Percentiles rank a stretch among this genome's conserved stretches.
Conservation (phyloP, 768 basidiomycete species). For the Asterophora lycoperdoides region DNA sequence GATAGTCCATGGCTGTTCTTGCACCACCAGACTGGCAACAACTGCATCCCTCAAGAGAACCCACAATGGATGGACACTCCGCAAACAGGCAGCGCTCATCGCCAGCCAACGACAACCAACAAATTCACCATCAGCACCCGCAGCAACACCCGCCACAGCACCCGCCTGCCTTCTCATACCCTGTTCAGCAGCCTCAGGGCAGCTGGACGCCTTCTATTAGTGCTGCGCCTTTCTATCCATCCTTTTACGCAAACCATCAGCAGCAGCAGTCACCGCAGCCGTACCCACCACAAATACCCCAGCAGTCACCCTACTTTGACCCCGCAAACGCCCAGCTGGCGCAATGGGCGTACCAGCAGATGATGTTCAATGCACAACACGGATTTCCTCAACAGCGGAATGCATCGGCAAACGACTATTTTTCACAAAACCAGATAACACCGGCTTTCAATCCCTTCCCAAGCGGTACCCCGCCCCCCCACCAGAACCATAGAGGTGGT, state of each 20-base stretch:
- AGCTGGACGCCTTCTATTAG: slow-evolving; percentile 66
- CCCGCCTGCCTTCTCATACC: slow-evolving; percentile 56
- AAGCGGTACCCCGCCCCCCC: slow-evolving; percentile 66
- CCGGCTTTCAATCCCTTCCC: slow-evolving; percentile 60
- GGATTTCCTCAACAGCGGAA: slow-evolving; percentile 44
- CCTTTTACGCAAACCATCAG: slow-evolving; percentile 70
- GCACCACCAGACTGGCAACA: slow-evolving; percentile 70
- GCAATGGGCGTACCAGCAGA: slow-evolving; percentile 89
- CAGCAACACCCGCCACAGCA: slow-evolving; percentile 30
- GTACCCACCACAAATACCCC: slow-evolving; percentile 43
- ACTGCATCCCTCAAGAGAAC: slow-evolving; percentile 51
- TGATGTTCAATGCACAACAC: slow-evolving; percentile 77
- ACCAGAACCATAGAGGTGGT: slow-evolving; percentile 42
- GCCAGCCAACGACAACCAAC: slow-evolving; percentile 49
- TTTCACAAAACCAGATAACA: slow-evolving; percentile 47
- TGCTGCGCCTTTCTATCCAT: slow-evolving; percentile 72
- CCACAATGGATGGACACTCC: slow-evolving; percentile 54
- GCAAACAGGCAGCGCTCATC: slow-evolving; percentile 51
- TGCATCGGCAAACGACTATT: slow-evolving; percentile 47
- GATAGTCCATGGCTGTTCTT: slow-evolving; percentile 72
- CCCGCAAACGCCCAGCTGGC: slow-evolving; percentile 72
- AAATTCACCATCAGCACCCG: slow-evolving; percentile 26
- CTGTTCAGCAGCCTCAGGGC: slow-evolving; percentile 65
- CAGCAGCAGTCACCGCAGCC: slow-evolving; percentile 51
- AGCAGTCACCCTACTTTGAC: slow-evolving; percentile 65